Conservation (phyloP, 2,329 filamentous ascomycete species). For the Pseudogymnoascus sp. region DNA sequence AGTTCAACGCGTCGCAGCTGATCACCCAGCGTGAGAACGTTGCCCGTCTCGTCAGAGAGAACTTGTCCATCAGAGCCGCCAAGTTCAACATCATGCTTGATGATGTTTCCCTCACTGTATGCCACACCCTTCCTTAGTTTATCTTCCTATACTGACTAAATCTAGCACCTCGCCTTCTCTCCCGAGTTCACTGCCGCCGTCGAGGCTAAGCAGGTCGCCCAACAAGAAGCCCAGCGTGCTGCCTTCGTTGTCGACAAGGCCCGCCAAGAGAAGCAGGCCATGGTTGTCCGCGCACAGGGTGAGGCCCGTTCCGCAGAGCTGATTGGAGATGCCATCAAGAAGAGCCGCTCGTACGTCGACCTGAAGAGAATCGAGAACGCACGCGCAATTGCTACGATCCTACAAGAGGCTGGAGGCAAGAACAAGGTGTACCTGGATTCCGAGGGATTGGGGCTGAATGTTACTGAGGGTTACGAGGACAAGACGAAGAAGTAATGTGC, state of each 20-base stretch:
- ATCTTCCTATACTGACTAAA: slow-evolving; percentile 6
- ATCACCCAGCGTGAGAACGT: slow-evolving; percentile 99
- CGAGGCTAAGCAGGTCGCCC: slow-evolving; percentile 67
- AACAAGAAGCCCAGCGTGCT: slow-evolving; percentile 92
- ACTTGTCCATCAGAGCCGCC: slow-evolving; percentile 81
- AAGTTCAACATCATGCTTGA: slow-evolving; percentile 97
- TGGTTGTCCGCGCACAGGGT: slow-evolving; percentile 97
- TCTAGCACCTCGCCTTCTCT: slow-evolving; percentile 63
- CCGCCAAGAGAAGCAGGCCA: slow-evolving; percentile 98
- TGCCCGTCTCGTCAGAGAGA: slow-evolving; percentile 82
- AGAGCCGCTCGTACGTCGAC: slow-evolving; percentile 93
- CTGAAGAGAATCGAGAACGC: slow-evolving; percentile 98
- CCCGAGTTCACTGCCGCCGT: slow-evolving; percentile 68
- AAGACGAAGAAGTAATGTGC: slow-evolving; percentile 41
- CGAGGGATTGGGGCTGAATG: slow-evolving; percentile 84
- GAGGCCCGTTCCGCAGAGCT: slow-evolving; percentile 96
- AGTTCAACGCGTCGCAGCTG: slow-evolving; percentile 97
- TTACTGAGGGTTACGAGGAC: slow-evolving; percentile 48
- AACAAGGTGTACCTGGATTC: slow-evolving; percentile 94
- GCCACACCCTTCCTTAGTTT: slow-evolving; percentile 24
- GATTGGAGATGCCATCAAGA: slow-evolving; percentile 99
- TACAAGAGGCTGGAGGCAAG: slow-evolving; percentile 78
- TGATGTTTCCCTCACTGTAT: slow-evolving; percentile 91
- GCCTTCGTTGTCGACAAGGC: slow-evolving; percentile 99
- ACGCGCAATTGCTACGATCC: slow-evolving; percentile 72